Conservation (phyloP, 2,329 filamentous ascomycete species). For the Orbilia oligospora region DNA sequence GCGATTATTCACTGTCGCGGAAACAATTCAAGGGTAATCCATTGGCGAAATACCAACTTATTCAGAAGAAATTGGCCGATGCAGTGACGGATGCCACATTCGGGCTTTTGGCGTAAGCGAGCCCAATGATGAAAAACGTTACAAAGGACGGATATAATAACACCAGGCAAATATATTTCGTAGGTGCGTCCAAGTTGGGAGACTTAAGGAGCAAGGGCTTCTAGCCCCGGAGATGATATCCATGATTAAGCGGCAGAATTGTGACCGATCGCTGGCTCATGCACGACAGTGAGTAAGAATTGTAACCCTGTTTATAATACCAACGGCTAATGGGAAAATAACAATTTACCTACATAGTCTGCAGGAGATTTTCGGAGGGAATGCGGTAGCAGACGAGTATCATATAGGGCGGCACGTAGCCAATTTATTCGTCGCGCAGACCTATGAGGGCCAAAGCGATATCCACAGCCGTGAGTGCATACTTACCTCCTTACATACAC, state of each 20-base stretch:
- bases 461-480: conserved; percentile 81
- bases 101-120: conserved; percentile 79
- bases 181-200: conserved; percentile 82
- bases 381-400: conserved; percentile 98
- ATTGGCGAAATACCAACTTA: conserved; percentile 92
- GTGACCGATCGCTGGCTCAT: conserved; percentile 86
- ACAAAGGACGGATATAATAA: not conserved
- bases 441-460: conserved; percentile 97
- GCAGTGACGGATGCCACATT: conserved; percentile 91
- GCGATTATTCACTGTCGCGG: conserved; percentile 89
- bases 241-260: conserved; percentile 98
- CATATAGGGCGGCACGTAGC: conserved; percentile 93
- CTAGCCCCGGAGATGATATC: conserved; percentile 94
- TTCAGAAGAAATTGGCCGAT: conserved; percentile 98
- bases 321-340: not conserved
- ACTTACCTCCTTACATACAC: not conserved
- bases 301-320: too few species aligned
- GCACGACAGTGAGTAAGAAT: conserved; percentile 73
- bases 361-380: conserved; percentile 97
- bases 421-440: conserved; percentile 97
- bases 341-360: conserved; percentile 69
- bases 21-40: conserved; percentile 98
- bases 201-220: conserved; percentile 92
- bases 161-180: not conserved
- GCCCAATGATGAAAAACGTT: not conserved